Conservation (phyloP, 768 basidiomycete species). For the Naematelia encephala region DNA sequence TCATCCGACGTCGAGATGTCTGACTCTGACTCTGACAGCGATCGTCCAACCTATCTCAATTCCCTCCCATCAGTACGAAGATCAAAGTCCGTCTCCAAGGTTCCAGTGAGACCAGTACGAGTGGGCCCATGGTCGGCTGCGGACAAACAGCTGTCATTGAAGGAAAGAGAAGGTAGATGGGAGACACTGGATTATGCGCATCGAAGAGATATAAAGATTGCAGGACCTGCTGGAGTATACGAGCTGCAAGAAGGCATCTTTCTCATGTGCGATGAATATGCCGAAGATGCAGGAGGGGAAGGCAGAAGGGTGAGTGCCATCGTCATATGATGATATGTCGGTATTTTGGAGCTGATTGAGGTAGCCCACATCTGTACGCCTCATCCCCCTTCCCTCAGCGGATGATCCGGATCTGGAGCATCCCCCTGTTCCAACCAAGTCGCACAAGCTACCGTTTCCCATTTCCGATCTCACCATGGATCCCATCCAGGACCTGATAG, state of each 20-base stretch:
- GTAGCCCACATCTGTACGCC: slow-evolving; percentile 31
- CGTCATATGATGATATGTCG: neutral
- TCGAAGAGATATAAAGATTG: slow-evolving; percentile 19
- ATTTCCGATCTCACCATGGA: slow-evolving; percentile 57
- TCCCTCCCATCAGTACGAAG: slow-evolving; percentile 11
- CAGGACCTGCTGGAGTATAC: slow-evolving; percentile 42
- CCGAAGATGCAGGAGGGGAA: slow-evolving; percentile 5
- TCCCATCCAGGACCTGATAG: slow-evolving; percentile 64
- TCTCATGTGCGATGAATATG: slow-evolving; percentile 41
- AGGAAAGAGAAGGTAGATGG: slow-evolving; percentile 34
- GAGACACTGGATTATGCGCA: slow-evolving; percentile 17
- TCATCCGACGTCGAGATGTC: neutral
- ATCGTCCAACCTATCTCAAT: neutral
- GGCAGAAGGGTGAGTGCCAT: slow-evolving; percentile 30
- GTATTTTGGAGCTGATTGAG: slow-evolving; percentile 1
- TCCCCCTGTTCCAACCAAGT: slow-evolving; percentile 21
- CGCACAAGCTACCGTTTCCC: slow-evolving; percentile 30
- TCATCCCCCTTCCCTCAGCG: slow-evolving; percentile 42
- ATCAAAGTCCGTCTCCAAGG: slow-evolving; percentile 5
- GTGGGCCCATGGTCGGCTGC: slow-evolving; percentile 12
- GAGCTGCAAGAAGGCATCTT: slow-evolving; percentile 50
- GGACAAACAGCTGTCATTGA: slow-evolving; percentile 26
- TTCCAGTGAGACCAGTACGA: slow-evolving; percentile 1
- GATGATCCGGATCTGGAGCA: slow-evolving; percentile 32
- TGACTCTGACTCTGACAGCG: neutral